Conservation (phyloP, 225 moss, liverwort and hornwort genomes). For the Pseudisothecium myosuroides region DNA sequence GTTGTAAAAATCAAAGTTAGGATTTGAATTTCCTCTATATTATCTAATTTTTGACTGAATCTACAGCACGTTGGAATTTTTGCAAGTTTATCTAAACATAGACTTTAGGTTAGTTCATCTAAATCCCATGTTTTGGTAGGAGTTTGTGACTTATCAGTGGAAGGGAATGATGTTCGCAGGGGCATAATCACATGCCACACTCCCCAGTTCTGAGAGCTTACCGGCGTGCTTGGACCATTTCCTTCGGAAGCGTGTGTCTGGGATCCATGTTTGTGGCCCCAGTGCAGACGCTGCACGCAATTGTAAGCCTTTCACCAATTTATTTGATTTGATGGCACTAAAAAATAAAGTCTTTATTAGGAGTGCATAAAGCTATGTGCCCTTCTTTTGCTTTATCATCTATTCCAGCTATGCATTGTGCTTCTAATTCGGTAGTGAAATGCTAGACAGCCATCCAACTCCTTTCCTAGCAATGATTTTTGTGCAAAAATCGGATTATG, state of each 20-base stretch:
- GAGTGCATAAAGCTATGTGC: background rate
- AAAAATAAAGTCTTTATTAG: no score
- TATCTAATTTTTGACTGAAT: background rate
- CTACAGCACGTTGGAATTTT: background rate
- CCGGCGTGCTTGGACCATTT: constrained; percentile 62
- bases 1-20: background rate
- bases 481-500: background rate
- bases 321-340: background rate
- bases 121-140: background rate
- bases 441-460: background rate
- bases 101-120: background rate
- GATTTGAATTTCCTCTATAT: background rate
- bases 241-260: constrained; percentile 79
- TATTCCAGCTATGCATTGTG: background rate
- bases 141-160: background rate
- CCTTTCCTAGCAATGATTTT: background rate
- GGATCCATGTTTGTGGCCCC: constrained; percentile 76
- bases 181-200: constrained; percentile 31
- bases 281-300: constrained; percentile 49
- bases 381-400: background rate
- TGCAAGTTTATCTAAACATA: background rate
- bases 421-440: background rate
- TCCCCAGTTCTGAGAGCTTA: constrained; percentile 40
- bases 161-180: constrained; percentile 13
- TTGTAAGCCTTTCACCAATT: constrained; percentile 20